A percentile compares a stretch with the other conserved stretches of the same genome.
These are phyloP conservation scores for Penicillium pulvis DNA, from an alignment of 495 filamentous ascomycete genomes.

Conservation along the genomic window DNA sequence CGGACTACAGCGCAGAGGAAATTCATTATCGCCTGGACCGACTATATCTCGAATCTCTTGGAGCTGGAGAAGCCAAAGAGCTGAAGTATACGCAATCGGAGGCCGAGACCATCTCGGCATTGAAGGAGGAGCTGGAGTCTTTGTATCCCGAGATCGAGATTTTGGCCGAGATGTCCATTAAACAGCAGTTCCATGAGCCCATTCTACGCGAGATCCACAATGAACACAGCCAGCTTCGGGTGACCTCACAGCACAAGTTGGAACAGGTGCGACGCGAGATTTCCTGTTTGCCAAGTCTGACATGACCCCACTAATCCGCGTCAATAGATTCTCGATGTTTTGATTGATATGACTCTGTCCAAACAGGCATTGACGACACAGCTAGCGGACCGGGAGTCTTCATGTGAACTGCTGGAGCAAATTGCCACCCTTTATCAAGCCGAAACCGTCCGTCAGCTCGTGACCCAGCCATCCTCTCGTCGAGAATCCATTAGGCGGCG, in stretches of 20 bases:
- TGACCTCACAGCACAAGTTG: conserved; percentile 35
- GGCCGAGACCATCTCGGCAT: conserved; percentile 30
- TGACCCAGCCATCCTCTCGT: conserved; percentile 27
- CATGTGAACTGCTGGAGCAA: conserved; percentile 37
- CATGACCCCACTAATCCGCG: conserved; percentile 7
- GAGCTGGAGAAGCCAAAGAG: conserved; percentile 6
- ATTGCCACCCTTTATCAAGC: conserved; percentile 36
- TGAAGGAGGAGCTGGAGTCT: conserved; percentile 62
- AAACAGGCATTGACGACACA: conserved; percentile 32
- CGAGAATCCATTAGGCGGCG: conserved; percentile 37
- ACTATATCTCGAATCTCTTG: conserved; percentile 41
- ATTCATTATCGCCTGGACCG: conserved; percentile 49
- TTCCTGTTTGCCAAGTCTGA: neutral
- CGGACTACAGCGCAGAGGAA: conserved; percentile 39
- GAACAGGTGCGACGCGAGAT: conserved; percentile 31
- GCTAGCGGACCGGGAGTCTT: conserved; percentile 39
- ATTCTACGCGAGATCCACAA: conserved; percentile 48
- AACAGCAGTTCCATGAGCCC: conserved; percentile 60
- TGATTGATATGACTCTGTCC: conserved; percentile 41
- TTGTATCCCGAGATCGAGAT: conserved; percentile 64
- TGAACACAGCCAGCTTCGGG: conserved; percentile 34
- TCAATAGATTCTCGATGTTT: conserved; percentile 33
- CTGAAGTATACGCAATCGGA: neutral
- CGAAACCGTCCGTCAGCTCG: conserved; percentile 30
- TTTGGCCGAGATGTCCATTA: conserved; percentile 61